These are phyloP conservation scores for Echium plantagineum DNA, from an alignment of 257 asterid genomes.

Conservation along the genomic window DNA sequence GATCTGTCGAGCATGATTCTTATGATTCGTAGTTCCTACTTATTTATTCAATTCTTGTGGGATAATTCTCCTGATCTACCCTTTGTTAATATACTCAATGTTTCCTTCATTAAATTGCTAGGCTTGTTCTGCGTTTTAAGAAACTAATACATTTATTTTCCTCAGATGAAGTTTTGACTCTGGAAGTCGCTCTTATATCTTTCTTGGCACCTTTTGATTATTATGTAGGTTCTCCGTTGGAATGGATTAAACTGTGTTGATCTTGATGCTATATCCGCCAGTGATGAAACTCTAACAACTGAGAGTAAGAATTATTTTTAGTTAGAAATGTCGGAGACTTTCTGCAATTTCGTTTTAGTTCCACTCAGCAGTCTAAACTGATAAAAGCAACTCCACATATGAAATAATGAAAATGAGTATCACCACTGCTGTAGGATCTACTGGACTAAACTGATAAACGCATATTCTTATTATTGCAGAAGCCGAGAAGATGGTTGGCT, in stretches of 20 bases:
- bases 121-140: no score
- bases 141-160: neutral
- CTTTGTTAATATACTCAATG: no score
- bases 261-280: slow-evolving; percentile 47
- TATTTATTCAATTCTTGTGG: no score
- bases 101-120: no score
- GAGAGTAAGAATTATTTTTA: slow-evolving; percentile 46
- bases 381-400: neutral
- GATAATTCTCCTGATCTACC: no score
- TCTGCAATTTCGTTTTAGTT: neutral
- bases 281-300: slow-evolving; percentile 68
- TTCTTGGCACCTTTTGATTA: neutral
- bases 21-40: no score
- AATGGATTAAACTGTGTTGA: slow-evolving; percentile 62
- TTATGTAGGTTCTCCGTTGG: slow-evolving; percentile 56
- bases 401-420: no score
- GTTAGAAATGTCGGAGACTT: neutral
- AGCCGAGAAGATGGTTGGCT: no score
- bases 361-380: neutral
- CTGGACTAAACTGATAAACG: no score
- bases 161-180: neutral
- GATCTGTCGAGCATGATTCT: no score
- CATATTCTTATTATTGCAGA: no score
- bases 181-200: neutral
- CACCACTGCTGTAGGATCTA: no score